Evolutionary conservation across 176 grass and related monocot species (phyloP).

Genomic region (Dendrocalamus sinicus): DNA sequence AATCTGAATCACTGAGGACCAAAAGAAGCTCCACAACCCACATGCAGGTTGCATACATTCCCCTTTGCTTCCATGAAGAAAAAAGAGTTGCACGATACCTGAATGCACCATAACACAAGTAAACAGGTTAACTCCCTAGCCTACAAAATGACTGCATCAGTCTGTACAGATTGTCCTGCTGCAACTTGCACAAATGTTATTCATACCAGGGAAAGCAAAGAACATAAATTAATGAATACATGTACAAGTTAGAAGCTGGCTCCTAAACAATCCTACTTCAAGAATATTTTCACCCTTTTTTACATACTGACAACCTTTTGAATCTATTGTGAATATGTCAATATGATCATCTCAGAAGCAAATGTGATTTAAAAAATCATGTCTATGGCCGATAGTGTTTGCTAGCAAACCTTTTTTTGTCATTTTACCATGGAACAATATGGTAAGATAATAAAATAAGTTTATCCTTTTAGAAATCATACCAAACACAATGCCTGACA

Average conservation of each 20-base stretch:
- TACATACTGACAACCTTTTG: background rate
- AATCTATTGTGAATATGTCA: background rate
- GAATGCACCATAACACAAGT: constrained; percentile 14
- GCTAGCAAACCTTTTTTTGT: background rate
- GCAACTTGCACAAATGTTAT: background rate
- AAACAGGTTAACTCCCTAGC: background rate
- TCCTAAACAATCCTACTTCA: background rate
- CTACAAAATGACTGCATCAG: background rate
- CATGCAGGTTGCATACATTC: constrained; percentile 95
- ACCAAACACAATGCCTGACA: too few relatives aligned
- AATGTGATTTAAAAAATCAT: too few relatives aligned
- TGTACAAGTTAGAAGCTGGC: background rate
- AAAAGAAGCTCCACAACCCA: constrained; percentile 78
- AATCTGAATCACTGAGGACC: constrained; percentile 52
- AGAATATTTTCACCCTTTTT: background rate
- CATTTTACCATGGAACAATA: too few relatives aligned
- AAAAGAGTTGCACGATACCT: constrained; percentile 86
- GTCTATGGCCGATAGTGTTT: too few relatives aligned
- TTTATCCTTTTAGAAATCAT: too few relatives aligned
- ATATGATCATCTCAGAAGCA: background rate
- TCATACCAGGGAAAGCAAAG: background rate
- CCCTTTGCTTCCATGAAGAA: constrained; percentile 83
- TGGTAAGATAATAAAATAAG: too few relatives aligned
- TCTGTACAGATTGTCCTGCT: background rate
- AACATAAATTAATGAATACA: constrained; percentile 19